phyloP scores from a whole-genome alignment of 208 protist species.

The Angomonas deanei region DNA sequence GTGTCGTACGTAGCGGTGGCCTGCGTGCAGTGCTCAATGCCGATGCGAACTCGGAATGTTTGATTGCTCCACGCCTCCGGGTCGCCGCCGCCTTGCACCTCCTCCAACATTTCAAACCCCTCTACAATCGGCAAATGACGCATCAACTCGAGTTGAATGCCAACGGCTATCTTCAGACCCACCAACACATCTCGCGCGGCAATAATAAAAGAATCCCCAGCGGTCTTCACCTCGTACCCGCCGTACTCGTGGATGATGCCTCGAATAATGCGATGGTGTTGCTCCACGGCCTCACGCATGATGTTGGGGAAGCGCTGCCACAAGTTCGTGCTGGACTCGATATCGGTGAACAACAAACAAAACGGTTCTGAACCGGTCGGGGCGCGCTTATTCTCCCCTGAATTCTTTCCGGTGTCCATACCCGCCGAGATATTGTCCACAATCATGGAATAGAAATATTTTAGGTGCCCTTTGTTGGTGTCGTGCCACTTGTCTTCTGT shows the following conservation, averaged over 20 bases:
- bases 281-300: constrained; percentile 55
- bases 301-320: constrained; percentile 49
- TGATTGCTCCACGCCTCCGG: constrained; percentile 24
- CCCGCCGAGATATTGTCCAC: constrained; percentile 36
- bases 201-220: constrained; percentile 83
- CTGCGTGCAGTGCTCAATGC: constrained; percentile 67
- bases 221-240: constrained; percentile 79
- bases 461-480: constrained; percentile 60
- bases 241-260: constrained; percentile 45
- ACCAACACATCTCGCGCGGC: constrained; percentile 53
- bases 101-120: constrained; percentile 54
- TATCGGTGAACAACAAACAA: constrained; percentile 49
- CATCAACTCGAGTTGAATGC: constrained; percentile 71
- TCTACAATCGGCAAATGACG: constrained; percentile 40
- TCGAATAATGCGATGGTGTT: constrained; percentile 65
- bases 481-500: constrained; percentile 65
- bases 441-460: constrained; percentile 38
- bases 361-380: constrained; percentile 30
- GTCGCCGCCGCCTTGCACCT: constrained; percentile 41
- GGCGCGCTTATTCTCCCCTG: constrained; percentile 30
- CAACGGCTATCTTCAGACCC: constrained; percentile 58
- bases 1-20: constrained; percentile 51
- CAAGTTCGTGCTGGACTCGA: constrained; percentile 67
- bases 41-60: constrained; percentile 58
- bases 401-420: constrained; percentile 17